Evolutionary conservation across 305 asterid genomes (phyloP).

Genomic region (Salvia sclarea): DNA sequence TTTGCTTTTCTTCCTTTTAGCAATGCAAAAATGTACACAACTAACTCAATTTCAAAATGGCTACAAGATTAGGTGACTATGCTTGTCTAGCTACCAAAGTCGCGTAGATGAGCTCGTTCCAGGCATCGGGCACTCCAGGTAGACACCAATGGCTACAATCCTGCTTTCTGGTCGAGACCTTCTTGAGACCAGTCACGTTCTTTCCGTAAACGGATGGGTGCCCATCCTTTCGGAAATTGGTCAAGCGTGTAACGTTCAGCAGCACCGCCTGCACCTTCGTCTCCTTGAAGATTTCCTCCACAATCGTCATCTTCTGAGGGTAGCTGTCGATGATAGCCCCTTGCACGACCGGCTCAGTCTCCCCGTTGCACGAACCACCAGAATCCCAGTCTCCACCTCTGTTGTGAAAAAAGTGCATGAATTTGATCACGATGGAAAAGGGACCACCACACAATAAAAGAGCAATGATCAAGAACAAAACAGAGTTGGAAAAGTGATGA

Average conservation of each 20-base stretch:
- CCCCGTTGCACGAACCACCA: constrained; percentile 82
- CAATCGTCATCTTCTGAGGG: constrained; percentile 79
- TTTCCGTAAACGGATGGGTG: constrained; percentile 93
- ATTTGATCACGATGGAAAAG: neutral
- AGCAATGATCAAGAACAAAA: neutral
- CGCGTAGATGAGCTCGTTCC: constrained; percentile 93
- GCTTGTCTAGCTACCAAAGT: constrained; percentile 50
- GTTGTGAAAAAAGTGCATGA: constrained; percentile 22
- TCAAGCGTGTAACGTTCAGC: constrained; percentile 66
- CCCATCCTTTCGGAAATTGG: constrained; percentile 89
- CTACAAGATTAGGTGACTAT: constrained; percentile 23
- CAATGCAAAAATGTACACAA: constrained; percentile 9
- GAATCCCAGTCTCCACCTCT: constrained; percentile 99
- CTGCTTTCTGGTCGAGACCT: constrained; percentile 65
- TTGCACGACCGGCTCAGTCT: constrained; percentile 61
- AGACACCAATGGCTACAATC: constrained; percentile 99
- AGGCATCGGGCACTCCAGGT: constrained; percentile 93
- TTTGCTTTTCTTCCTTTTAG: constrained; percentile 1
- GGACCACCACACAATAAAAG: neutral
- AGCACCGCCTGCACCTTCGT: constrained; percentile 59
- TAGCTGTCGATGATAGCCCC: constrained; percentile 70
- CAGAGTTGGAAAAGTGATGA: constrained; percentile 4
- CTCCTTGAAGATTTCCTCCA: constrained; percentile 61
- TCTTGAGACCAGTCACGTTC: constrained; percentile 49
- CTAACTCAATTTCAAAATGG: neutral